Base-by-base conservation (phyloP, 192 early-diverging fungal species). In the Phlyctochytrium arcticum region DNA sequence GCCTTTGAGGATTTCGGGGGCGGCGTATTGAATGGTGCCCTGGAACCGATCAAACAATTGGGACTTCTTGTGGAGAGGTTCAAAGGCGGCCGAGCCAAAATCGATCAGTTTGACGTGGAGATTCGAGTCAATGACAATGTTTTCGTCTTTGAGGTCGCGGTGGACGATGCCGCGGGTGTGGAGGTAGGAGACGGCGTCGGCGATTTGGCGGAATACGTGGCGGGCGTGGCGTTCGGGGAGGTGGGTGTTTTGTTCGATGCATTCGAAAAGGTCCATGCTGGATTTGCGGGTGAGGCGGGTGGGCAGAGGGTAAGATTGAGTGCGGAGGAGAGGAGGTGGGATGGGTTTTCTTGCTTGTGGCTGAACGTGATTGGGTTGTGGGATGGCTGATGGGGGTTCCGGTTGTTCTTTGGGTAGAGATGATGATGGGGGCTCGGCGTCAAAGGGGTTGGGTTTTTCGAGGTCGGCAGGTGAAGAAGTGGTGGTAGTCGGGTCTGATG, bases 131-230 rank as follows among this genome's bases (percentile, higher is more conserved):
- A 82, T 75, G 32, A 82, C 42, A 42, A 82, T 73, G 69, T 79
- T 79, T 71, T 89, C 88, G 66, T 90, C 91, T 75, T 91, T 92
- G 65, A 92, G 83, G 57, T 91, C 89, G 23, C 89, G 81, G 65
- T 93, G 91, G 29, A 89, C 86, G 35, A 93, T 84, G 31, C 79
- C 81, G 1, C 69, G 65, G 15, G 67, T 27, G 48, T 89, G 81
- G 15, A 93, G 72, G 61, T 89, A 83, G 7, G 76, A 48, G 12
- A 93, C 77, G 47, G 87, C 88, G 0, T 75, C 67, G 0, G 81
- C 83, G 53, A 91, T 85, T 54, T 93, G 91, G 19, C 61, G 63
- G 57, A 91, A 89, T 32, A 93, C 86, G 54, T 74, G 70, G 26
- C 79, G 74, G 1, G 88, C 87, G 35, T 85, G 68, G 8, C 71